Evolutionary conservation across 2,329 filamentous ascomycete species (phyloP), one percentile per base, ranked within the genome.

Genomic region (Xylaria sp.): DNA sequence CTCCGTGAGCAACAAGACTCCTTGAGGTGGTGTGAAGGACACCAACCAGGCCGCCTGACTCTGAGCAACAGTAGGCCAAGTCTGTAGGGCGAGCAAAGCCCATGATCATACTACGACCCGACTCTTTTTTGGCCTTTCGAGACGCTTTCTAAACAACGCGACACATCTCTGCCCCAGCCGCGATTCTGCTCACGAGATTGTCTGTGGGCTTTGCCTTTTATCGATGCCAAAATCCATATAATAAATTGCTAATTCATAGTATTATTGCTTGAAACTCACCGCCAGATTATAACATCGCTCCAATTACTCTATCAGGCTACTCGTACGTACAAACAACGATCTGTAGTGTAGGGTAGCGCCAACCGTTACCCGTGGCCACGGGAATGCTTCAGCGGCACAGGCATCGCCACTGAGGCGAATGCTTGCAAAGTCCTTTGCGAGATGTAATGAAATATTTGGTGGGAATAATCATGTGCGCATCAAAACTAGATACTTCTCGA

Each of bases 181-280:
- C 35, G 40, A 52, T 42, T 60, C 38, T 52, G 33, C 55, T 54
- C 37, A 49, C 51, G 60, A 57, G 45, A 46, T 45, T 28, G 46
- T 38, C 31, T 50, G 45, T 28, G 28, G 23, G 50, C 42, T 38
- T 19, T 19, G 28, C 35, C 46, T 50, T 31, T 17, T 15, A 31
- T 35, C 35, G 28, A 35, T 42, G 47, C 31, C 23, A 23, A 15
- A 7, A 23, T 7, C 38, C n/a, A 35, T 51, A 19, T 25, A 37
- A 31, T 52, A 35, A 21, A 31, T 31, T 37, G 45, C 40, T 47
- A 19, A 25, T 38, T 19, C 19, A 50, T 33, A 37, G 35, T 38
- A 15, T 52, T 58, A 19, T 28, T 53, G 55, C 54, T 65, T 69
- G 69, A 72, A 69, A 72, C 70, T 72, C 70, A 73, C 71, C 71